phyloP scores from a whole-genome alignment of 805 yeast genomes.

The Starmerella etchellsii region DNA sequence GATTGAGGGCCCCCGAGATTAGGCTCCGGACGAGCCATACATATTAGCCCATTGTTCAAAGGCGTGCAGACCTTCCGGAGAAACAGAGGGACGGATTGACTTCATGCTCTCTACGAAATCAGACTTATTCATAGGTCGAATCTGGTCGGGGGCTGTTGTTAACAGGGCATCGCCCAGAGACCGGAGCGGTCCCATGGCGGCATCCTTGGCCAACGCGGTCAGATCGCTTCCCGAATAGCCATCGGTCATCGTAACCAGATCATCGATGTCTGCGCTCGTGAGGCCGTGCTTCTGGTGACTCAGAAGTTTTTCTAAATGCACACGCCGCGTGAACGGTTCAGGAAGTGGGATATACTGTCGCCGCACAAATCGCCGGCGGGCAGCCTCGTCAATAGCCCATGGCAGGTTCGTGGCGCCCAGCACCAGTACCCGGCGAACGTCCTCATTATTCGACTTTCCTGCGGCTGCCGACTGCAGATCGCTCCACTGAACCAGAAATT shows the following conservation, averaged over 20 bases:
- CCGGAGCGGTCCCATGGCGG: slow-evolving; percentile 95
- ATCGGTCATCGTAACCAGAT: slow-evolving; percentile 52
- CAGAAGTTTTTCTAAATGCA: slow-evolving; percentile 56
- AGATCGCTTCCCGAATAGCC: slow-evolving; percentile 90
- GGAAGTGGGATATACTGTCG: slow-evolving; percentile 91
- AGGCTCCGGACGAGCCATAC: slow-evolving; percentile 83
- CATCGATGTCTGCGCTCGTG: slow-evolving; percentile 46
- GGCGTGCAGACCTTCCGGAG: slow-evolving; percentile 58
- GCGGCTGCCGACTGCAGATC: slow-evolving; percentile 80
- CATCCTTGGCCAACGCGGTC: slow-evolving; percentile 87
- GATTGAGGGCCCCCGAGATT: slow-evolving; percentile 6
- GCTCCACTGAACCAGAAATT: slow-evolving; percentile 89
- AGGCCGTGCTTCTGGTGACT: slow-evolving; percentile 61
- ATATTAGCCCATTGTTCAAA: slow-evolving; percentile 82
- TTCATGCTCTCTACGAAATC: slow-evolving; percentile 70
- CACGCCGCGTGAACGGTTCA: slow-evolving; percentile 64
- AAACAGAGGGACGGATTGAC: slow-evolving; percentile 78
- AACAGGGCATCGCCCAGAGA: slow-evolving; percentile 76
- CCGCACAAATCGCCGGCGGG: slow-evolving; percentile 81
- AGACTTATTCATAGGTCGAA: slow-evolving; percentile 56
- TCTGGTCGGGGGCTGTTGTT: slow-evolving; percentile 53
- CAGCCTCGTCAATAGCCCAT: slow-evolving; percentile 94
- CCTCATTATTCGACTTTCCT: slow-evolving; percentile 43
- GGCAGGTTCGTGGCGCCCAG: slow-evolving; percentile 93
- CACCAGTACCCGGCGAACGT: slow-evolving; percentile 60